Evolutionary conservation across 1,284 basidiomycete species (phyloP), one percentile per base, ranked within the genome.

Genomic region (Trametes hirsuta): DNA sequence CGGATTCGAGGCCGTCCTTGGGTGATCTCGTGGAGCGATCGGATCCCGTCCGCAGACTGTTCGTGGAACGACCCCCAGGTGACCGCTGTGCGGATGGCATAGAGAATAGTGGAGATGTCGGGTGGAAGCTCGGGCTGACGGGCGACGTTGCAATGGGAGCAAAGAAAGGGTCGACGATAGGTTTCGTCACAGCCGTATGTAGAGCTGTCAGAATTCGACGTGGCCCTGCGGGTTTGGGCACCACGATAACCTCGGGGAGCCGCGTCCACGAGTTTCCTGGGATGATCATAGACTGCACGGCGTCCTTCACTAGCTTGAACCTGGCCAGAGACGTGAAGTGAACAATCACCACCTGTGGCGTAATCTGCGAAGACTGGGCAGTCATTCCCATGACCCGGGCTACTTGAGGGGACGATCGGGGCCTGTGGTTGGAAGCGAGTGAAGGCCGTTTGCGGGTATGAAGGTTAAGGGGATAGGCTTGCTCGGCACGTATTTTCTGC

Each of bases 211-310:
- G 77, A 66, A 97, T 88, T 9, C 95, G 86, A 37, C 95, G 86
- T 1, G 95, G 95, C 3, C 96, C 96, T 9, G 93, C 94, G 5
- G 95, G 95, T 75, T 98, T 98, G 4, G 94, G 95, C 30, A 98
- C 90, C 65, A 98, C 93, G 80, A 97, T 91, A 30, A 97, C 86
- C 67, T 98, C 95, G 0, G 95, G 90, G 3, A 84, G 22, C 63
- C 69, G 63, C 58, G 75, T 67, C 63, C 78, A 58, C 53, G 77
- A 69, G 63, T 77, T 63, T 63, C 78, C 83, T 21, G 79, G 77
- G 46, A 74, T 74, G 47, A 93, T 78, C 22, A 89, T 79, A 22
- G 84, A 86, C 64, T 94, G 87, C 24, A 98, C 81, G n/a, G 88
- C 79, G 65, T 97, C 94, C 68, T 92, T 93, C 52, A 95, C 89